These are phyloP conservation scores for Parietaria judaica DNA, from an alignment of 306 rosid genomes.

Conservation along the genomic window DNA sequence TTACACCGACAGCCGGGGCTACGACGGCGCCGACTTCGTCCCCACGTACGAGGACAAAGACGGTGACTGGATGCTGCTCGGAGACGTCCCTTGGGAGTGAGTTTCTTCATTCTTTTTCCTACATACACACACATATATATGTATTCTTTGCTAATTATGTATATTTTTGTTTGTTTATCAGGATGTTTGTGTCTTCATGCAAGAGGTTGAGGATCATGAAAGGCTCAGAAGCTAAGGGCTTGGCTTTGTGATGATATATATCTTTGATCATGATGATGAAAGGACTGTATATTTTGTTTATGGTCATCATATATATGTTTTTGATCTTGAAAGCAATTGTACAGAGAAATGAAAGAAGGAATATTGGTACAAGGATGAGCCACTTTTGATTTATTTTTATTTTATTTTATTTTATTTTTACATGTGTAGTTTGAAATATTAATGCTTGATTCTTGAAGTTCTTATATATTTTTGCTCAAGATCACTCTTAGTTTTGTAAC, in stretches of 20 bases:
- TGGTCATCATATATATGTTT: not conserved
- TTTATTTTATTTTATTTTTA: not conserved
- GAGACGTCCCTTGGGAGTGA: conserved; percentile 55
- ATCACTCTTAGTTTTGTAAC: no score
- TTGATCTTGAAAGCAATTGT: not conserved
- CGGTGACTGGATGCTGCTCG: conserved; percentile 56
- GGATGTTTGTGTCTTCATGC: conserved; percentile 38
- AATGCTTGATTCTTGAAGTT: no score
- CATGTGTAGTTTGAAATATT: not conserved
- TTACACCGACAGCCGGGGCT: conserved; percentile 34
- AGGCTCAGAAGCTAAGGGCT: conserved; percentile 40
- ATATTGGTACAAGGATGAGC: not conserved
- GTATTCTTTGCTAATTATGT: no score
- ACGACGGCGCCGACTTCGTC: conserved; percentile 35
- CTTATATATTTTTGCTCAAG: no score
- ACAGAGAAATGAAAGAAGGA: not conserved
- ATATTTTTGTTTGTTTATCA: not conserved
- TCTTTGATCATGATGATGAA: not conserved
- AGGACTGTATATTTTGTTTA: not conserved
- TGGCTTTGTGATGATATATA: conserved; percentile 24
- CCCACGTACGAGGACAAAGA: conserved; percentile 52
- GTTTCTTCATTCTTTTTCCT: conserved; percentile 1
- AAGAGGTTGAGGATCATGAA: conserved; percentile 48
- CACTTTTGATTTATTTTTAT: not conserved
- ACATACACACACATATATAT: no score